Base-by-base conservation (phyloP, 2,329 filamentous ascomycete species). In the Phoma sp. region DNA sequence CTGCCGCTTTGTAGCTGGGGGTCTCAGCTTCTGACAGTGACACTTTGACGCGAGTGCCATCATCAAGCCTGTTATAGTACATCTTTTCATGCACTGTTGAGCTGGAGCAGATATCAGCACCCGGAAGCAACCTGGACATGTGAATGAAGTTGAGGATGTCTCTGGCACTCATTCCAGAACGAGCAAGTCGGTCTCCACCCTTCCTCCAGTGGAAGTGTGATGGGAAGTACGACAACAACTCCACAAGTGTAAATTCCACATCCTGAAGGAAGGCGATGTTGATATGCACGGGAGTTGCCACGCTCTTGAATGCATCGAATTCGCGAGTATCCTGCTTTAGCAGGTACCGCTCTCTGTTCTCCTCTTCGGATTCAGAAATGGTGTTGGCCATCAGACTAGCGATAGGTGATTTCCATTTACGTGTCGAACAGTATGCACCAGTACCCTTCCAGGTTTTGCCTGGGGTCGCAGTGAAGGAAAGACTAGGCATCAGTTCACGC, bases 251-350 rank as follows among this genome's bases (percentile, higher is more conserved):
- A 8, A 67, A 57, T 9, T 67, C 59, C 0, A 42, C 40, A 4
- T 65, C 61, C 2, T 22, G 32, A 0, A 67, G 46, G 0, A 65
- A 37, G 0, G 60, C 42, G 11, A 67, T 62, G 23, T 65, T 38
- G 0, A 64, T 43, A 5, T 57, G 14, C 0, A 40, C 33, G 1
- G 62, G 55, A 0, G 62, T 62, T 0, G 62, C 58, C 0, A 65
- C 47, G 22, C 64, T 67, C 18, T 53, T 62, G 40, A 62, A 58
- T 0, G 59, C 27, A 22, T 54, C 60, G 18, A 67, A 67, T 0
- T 36, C 33, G 4, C 51, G 29, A 2, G 5, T 3, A 13, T 40
- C 36, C 9, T 60, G 58, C 0, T 55, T 55, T 1, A 18, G n/a
- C 2, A 60, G 35, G 18, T 48, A 58, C 2, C 47, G 52, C 27